Base-by-base conservation (phyloP, 2,329 filamentous ascomycete species). In the Claviceps sp. region DNA sequence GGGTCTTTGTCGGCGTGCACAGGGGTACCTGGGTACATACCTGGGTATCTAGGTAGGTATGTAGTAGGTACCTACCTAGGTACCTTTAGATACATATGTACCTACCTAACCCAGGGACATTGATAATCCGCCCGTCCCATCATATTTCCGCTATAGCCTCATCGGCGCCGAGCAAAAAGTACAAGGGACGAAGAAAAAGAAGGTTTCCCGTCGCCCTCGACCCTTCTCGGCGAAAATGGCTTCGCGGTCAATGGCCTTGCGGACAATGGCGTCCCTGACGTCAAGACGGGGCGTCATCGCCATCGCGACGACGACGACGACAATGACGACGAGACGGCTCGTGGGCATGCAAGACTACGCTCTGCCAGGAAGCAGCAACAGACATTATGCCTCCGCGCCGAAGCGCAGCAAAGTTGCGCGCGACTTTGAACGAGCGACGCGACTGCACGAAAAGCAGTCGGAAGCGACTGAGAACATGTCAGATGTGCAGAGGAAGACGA, bases 401-500 rank as follows among this genome's bases (percentile, higher is more conserved):
- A 60, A 60, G 0, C 57, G 49, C 38, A 58, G 50, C 39, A 54
- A 52, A 26, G 59, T 65, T 40, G n/a, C 59, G 20, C 62, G 64
- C 9, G 64, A 66, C 44, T 55, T 65, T 52, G 55, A 61, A 14
- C 60, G 59, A 34, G 56, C 52, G 17, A 54, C 60, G n/a, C 57
- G 55, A 2, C 49, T 54, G n/a, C 56, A 55, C 26, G 50, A 56
- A 0, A 59, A 51, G 50, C 62, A 53, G 50, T 62, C 61, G 47
- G 58, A 58, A n/a, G 54, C 51, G 29, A 56, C 65, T 29, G 58
- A 61, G 51, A 64, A 57, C 49, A 65, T 66, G 59, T 61, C 62
- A 50, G 52, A 58, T 17, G 58, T 64, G 45, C 62, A 67, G 42
- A 64, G 59, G 55, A 52, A 47, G 49, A 61, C 65, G 22, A 62